Conservation (phyloP, 805 yeast genomes). For the Saturnispora gosingensis region DNA sequence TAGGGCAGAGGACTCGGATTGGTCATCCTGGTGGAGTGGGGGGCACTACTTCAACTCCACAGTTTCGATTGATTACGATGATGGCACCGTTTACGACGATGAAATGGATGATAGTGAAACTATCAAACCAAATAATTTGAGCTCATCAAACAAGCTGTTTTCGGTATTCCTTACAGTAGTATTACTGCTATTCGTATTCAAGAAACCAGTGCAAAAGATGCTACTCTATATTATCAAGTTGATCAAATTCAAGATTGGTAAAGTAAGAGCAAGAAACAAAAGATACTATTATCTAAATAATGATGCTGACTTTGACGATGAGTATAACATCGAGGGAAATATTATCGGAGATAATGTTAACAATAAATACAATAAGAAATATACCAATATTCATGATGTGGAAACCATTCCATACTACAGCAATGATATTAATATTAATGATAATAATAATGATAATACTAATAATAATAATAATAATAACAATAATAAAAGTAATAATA, state of each 20-base stretch:
- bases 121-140: slow-evolving; percentile 35
- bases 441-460: background rate
- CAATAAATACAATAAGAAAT: background rate
- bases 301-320: background rate
- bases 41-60: background rate
- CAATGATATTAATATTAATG: background rate
- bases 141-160: slow-evolving; percentile 14
- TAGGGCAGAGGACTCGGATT: slow-evolving; percentile 14
- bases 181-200: background rate
- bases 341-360: background rate
- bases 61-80: slow-evolving; percentile 1
- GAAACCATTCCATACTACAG: background rate
- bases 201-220: background rate
- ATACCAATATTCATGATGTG: background rate
- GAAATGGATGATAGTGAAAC: slow-evolving; percentile 32
- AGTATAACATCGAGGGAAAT: background rate
- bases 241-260: background rate
- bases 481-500: background rate
- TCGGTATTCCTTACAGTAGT: background rate
- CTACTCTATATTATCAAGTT: background rate
- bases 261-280: background rate
- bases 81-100: slow-evolving; percentile 14
- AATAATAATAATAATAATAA: background rate
- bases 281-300: background rate
- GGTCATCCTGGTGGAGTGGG: slow-evolving; percentile 18